Evolutionary conservation across 208 protist genomes (phyloP).

Genomic region (Lotmaria passim): DNA sequence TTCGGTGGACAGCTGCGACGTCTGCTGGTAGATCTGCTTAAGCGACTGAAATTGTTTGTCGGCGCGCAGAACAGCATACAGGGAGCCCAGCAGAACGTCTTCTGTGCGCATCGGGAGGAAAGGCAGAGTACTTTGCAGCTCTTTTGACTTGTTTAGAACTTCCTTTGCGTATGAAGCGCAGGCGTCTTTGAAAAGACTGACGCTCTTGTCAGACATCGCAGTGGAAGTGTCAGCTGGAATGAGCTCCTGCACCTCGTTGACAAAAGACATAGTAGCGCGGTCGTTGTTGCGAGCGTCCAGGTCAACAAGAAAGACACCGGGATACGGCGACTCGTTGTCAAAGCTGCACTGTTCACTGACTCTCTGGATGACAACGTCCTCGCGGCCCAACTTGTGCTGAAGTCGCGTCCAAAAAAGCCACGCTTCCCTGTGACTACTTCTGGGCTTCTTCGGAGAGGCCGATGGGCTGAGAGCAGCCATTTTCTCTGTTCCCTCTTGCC

Average conservation of each 20-base stretch:
- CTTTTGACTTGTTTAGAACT: constrained; percentile 31
- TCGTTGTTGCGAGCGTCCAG: constrained; percentile 38
- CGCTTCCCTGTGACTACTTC: constrained; percentile 3
- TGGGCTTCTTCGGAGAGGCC: background rate
- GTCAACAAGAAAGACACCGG: constrained; percentile 50
- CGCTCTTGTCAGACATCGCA: background rate
- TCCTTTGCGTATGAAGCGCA: constrained; percentile 27
- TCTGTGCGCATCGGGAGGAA: constrained; percentile 43
- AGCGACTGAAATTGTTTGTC: constrained; percentile 57
- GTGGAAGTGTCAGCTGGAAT: background rate
- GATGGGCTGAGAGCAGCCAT: background rate
- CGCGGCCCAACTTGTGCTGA: background rate
- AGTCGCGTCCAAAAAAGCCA: constrained; percentile 17
- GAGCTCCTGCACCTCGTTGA: constrained; percentile 10
- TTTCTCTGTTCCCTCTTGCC: too few relatives aligned
- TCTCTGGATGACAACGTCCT: background rate
- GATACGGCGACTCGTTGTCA: constrained; percentile 26
- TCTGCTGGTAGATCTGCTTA: constrained; percentile 14
- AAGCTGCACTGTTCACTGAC: constrained; percentile 24
- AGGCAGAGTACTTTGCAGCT: constrained; percentile 30
- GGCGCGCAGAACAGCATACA: constrained; percentile 35
- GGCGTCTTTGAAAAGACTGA: constrained; percentile 15
- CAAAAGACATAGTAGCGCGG: constrained; percentile 10
- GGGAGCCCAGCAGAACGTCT: constrained; percentile 45
- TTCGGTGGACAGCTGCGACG: background rate